Evolutionary conservation across 495 filamentous ascomycete genomes (phyloP).

Genomic region (Penicillium macrosclerotiorum): DNA sequence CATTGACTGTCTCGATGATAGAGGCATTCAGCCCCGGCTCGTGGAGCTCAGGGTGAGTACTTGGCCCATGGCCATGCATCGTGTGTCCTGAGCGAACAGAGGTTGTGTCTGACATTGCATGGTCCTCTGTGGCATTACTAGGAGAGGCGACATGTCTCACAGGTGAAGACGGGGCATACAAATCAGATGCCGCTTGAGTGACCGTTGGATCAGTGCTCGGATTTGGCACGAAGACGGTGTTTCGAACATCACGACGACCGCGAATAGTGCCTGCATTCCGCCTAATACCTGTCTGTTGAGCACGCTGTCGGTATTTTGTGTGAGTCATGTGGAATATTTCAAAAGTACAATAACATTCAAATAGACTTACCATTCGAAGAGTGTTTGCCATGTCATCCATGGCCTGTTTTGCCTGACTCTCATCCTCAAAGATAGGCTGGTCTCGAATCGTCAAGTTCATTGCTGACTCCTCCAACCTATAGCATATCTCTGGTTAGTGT

Average conservation of each 20-base stretch:
- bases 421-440: slow-evolving; percentile 91
- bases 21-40: slow-evolving; percentile 84
- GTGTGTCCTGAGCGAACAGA: slow-evolving; percentile 90
- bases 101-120: slow-evolving; percentile 77
- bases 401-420: slow-evolving; percentile 81
- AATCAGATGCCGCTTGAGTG: slow-evolving; percentile 11
- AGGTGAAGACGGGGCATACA: slow-evolving; percentile 32
- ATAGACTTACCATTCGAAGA: slow-evolving; percentile 58
- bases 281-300: slow-evolving; percentile 55
- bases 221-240: slow-evolving; percentile 75
- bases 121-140: slow-evolving; percentile 52
- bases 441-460: slow-evolving; percentile 92
- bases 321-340: too few relatives aligned
- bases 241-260: slow-evolving; percentile 87
- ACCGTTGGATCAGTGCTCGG: slow-evolving; percentile 18
- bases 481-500: slow-evolving; percentile 14
- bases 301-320: slow-evolving; percentile 36
- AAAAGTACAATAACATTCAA: too few relatives aligned
- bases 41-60: slow-evolving; percentile 80
- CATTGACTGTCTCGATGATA: slow-evolving; percentile 85
- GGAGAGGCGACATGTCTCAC: slow-evolving; percentile 44
- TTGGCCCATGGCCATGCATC: slow-evolving; percentile 56
- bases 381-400: slow-evolving; percentile 90
- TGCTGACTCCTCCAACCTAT: slow-evolving; percentile 62
- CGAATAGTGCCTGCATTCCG: slow-evolving; percentile 75